Conservation (phyloP, 192 early-diverging fungal species). For the Gryganskiella cystojenkinii region DNA sequence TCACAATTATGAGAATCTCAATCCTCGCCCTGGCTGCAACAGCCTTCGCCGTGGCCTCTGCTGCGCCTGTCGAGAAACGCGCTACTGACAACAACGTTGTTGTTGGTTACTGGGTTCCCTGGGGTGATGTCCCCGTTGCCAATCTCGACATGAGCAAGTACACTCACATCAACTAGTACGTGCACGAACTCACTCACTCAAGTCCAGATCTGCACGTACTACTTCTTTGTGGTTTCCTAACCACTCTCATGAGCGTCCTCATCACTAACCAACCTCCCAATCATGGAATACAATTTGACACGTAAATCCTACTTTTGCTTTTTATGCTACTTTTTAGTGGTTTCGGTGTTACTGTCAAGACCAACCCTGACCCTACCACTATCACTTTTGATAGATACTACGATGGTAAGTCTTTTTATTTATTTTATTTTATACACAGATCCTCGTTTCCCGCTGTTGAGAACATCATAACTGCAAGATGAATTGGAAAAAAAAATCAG, state of each 20-base stretch:
- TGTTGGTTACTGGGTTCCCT: conserved; percentile 53
- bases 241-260: too few relatives aligned
- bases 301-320: neutral
- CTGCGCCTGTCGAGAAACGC: conserved; percentile 40
- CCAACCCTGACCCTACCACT: conserved; percentile 22
- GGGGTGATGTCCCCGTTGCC: conserved; percentile 51
- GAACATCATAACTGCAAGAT: too few relatives aligned
- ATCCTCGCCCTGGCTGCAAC: conserved; percentile 44
- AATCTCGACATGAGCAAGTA: conserved; percentile 54
- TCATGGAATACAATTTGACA: neutral
- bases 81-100: conserved; percentile 40
- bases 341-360: conserved; percentile 50
- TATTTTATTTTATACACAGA: too few relatives aligned
- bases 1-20: conserved; percentile 36
- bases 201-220: neutral
- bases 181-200: too few relatives aligned
- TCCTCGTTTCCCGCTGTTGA: too few relatives aligned
- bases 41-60: conserved; percentile 30
- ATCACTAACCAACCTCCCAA: too few relatives aligned
- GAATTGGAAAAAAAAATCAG: too few relatives aligned
- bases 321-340: too few relatives aligned
- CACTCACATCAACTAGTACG: conserved; percentile 55
- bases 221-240: too few relatives aligned
- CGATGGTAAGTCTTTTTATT: conserved; percentile 34
- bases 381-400: conserved; percentile 50